Evolutionary conservation across 257 asterid species (phyloP), one percentile per base, ranked within the genome.

Genomic region (Solanum lycopersicoides): DNA sequence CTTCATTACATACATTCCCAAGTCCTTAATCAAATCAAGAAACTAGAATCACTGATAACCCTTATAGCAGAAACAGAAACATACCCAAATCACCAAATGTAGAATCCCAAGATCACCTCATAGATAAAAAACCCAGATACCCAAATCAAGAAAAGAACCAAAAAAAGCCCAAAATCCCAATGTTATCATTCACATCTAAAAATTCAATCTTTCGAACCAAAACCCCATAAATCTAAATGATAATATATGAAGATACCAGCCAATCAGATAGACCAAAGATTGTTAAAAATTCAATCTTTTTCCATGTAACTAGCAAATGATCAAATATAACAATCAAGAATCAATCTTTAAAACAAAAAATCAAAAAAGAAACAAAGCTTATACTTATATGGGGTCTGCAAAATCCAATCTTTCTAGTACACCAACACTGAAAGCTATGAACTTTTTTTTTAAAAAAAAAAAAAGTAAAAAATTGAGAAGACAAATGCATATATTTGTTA

Each of bases 341-440:
- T 89, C 90, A 79, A 45, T 88, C 87, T 77, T 79, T 56, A 87
- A 69, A 42, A 76, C 77, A 86, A 72, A 90, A 34, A 32, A 15
- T 30, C 53, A 50, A 9, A 47, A 20, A 42, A 66, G 65, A 42
- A 76, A 3, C 1, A 80, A 34, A 34, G 42, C 82, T 4, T 45
- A 45, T 63, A 65, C 79, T 84, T 12, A 88, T 83, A 32, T 89
- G 92, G 90, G 93, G 90, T 80, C 90, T 41, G 82, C 69, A 63
- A 65, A 65, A 88, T 82, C 84, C 66, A 79, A 79, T 79, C 82
- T 45, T 68, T 79, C 86, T 42, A 74, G 50, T 45, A 84, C 80
- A 86, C 47, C 83, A 89, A 93, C 68, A 89, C 83, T 79, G 93
- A 91, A 73, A 86, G 82, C 16, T 72, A 69, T 56, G 6, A 86